A percentile compares a stretch with the other conserved stretches of the same genome.
Conservation (phyloP, 2,329 filamentous ascomycete species). For the Fusarium illudens region DNA sequence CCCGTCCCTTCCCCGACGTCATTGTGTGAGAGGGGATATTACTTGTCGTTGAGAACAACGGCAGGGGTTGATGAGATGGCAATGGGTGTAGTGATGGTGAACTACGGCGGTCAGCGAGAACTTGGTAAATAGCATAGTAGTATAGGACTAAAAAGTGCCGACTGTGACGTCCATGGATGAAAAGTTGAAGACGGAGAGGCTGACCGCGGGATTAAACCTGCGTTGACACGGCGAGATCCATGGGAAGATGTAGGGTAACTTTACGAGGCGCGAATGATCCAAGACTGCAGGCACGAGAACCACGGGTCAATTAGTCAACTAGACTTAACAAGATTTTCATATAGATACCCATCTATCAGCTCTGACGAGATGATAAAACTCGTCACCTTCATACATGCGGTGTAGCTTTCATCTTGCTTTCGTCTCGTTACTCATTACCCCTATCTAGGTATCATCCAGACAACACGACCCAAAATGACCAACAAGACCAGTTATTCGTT, state of each 20-base stretch:
- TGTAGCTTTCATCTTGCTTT: conserved; percentile 11
- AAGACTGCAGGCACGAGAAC: background rate
- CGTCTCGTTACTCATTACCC: conserved; percentile 36
- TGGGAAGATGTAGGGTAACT: background rate
- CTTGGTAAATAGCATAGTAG: too few species aligned
- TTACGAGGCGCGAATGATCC: background rate
- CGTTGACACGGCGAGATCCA: too few species aligned
- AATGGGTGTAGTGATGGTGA: too few species aligned
- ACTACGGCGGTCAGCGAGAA: too few species aligned
- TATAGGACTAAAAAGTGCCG: too few species aligned
- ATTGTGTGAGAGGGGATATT: too few species aligned
- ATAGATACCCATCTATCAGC: background rate
- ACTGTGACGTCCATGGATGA: too few species aligned
- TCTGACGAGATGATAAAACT: background rate
- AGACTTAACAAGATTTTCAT: background rate
- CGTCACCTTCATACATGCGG: background rate
- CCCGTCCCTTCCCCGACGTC: too few species aligned
- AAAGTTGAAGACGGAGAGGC: too few species aligned
- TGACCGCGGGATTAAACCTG: too few species aligned
- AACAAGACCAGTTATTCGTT: conserved; percentile 25
- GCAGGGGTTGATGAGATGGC: too few species aligned
- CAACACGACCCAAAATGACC: conserved; percentile 13
- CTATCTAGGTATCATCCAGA: conserved; percentile 24
- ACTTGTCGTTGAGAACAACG: too few species aligned
- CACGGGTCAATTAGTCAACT: background rate